Conservation (phyloP, 106 monocot species). For the Platanthera zijinensis region DNA sequence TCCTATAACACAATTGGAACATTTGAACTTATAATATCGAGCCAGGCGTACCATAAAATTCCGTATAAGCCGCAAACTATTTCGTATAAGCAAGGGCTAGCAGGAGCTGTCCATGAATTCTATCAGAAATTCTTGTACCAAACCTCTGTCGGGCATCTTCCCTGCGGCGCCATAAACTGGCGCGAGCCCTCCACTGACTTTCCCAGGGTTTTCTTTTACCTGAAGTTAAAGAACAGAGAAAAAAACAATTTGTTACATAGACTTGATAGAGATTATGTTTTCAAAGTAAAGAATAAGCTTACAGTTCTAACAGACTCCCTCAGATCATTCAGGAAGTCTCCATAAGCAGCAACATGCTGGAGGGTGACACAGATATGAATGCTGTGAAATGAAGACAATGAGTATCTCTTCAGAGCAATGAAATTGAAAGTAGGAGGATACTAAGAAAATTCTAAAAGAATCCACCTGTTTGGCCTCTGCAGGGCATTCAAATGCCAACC, state of each 20-base stretch:
- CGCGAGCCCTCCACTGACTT: slow-evolving; percentile 73
- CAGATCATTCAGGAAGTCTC: slow-evolving; percentile 72
- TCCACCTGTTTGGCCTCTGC: slow-evolving; percentile 90
- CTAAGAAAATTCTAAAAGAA: background rate
- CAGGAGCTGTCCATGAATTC: slow-evolving; percentile 91
- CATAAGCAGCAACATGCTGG: slow-evolving; percentile 58
- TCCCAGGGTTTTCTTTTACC: slow-evolving; percentile 88
- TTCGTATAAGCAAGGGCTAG: slow-evolving; percentile 7
- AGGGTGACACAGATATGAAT: slow-evolving; percentile 95
- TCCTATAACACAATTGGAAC: background rate
- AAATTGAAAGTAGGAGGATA: background rate
- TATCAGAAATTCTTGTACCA: slow-evolving; percentile 62
- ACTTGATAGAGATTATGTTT: background rate
- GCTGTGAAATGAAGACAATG: slow-evolving; percentile 23
- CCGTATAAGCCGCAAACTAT: background rate
- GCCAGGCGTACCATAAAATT: background rate
- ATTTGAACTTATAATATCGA: background rate
- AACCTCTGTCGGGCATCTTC: slow-evolving; percentile 91
- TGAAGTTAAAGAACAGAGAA: slow-evolving; percentile 5
- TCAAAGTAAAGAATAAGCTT: slow-evolving; percentile 12
- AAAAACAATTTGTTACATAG: background rate
- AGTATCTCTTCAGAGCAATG: background rate
- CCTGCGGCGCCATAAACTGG: slow-evolving; percentile 96
- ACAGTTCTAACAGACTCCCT: slow-evolving; percentile 62
- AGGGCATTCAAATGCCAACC: slow-evolving; percentile 95